Evolutionary conservation across 2,329 filamentous ascomycete genomes (phyloP), one percentile per base, ranked within the genome.

Genomic region (Davidsoniella eucalypti): DNA sequence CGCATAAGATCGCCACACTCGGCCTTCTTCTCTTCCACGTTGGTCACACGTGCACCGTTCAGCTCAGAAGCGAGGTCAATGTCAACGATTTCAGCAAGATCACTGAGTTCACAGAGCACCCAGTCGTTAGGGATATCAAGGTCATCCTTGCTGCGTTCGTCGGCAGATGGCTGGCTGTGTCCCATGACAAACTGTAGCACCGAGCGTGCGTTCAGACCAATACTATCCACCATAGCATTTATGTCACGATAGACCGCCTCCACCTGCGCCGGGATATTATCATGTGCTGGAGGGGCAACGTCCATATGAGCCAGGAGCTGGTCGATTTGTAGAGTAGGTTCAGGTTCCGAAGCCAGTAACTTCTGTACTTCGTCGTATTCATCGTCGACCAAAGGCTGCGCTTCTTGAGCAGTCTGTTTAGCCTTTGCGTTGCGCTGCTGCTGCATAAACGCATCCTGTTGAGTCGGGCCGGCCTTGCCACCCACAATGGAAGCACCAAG

Each of bases 211-310:
- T 96, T 96, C 46, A 95, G 73, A 8, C 90, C 90, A 39, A 96
- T 68, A 0, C 85, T 90, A 58, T 95, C 87, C 41, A 98, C 80
- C 92, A 96, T 98, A 10, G 84, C 84, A 63, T 92, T 90, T 61
- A 90, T 84, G 58, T 90, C 85, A 42, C 82, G 75, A 61, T 85
- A 92, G 1, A 82, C 69, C 16, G 76, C 73, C 58, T 82, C 78
- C 18, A 79, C 76, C 56, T 81, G 78, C 7, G 73, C 70, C 3
- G 77, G 73, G 29, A 82, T 69, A 43, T 70, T 78, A 50, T 79
- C 73, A 48, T 69, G 67, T 12, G 71, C 71, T 12, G 70, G 68
- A 3, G 71, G 66, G 5, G 67, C 68, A 39, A 73, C 69, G 53
- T 77, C 73, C 3, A 72, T 67, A 57, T 78, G 75, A 2, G 73